A percentile compares a stretch with the other conserved stretches of the same genome.
Conservation (phyloP, 1,139 yeast genomes). For the Yamadazyma triangularis region DNA sequence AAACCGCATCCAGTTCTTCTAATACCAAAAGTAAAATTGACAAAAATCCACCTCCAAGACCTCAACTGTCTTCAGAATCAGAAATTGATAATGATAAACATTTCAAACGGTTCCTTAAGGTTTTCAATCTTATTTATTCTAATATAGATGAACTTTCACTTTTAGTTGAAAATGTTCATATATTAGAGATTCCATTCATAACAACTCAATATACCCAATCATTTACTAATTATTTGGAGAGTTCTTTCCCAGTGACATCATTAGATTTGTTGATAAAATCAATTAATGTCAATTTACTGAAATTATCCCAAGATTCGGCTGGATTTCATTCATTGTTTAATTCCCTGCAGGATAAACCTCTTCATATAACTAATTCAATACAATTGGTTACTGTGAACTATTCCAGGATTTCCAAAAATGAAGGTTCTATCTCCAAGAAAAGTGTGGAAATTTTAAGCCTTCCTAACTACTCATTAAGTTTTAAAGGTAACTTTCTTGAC, state of each 20-base stretch:
- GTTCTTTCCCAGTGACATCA: conserved; percentile 21
- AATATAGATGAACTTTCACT: conserved; percentile 18
- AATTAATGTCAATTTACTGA: conserved; percentile 26
- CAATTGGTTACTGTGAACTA: conserved; percentile 37
- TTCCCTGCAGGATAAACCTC: conserved; percentile 46
- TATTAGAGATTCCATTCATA: conserved; percentile 34
- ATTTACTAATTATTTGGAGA: conserved; percentile 23
- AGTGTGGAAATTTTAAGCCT: conserved; percentile 40
- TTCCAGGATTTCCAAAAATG: conserved; percentile 11
- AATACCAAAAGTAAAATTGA: neutral
- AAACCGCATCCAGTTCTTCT: neutral
- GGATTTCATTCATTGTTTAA: conserved; percentile 59
- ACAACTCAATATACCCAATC: conserved; percentile 22
- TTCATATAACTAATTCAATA: conserved; percentile 44
- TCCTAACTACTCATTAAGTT: conserved; percentile 50
- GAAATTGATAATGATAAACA: conserved; percentile 1
- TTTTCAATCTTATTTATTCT: conserved; percentile 9
- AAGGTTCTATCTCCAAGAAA: conserved; percentile 14
- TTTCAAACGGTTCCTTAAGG: conserved; percentile 7
- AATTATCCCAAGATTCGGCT: conserved; percentile 37
- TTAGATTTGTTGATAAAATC: conserved; percentile 28
- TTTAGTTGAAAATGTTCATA: conserved; percentile 25
- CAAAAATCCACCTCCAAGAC: too few species aligned
- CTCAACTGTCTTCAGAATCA: neutral
- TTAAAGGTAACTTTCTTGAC: conserved; percentile 50